phyloP scores from a whole-genome alignment of 139 green algal genomes.

The Gonium pectorale region DNA sequence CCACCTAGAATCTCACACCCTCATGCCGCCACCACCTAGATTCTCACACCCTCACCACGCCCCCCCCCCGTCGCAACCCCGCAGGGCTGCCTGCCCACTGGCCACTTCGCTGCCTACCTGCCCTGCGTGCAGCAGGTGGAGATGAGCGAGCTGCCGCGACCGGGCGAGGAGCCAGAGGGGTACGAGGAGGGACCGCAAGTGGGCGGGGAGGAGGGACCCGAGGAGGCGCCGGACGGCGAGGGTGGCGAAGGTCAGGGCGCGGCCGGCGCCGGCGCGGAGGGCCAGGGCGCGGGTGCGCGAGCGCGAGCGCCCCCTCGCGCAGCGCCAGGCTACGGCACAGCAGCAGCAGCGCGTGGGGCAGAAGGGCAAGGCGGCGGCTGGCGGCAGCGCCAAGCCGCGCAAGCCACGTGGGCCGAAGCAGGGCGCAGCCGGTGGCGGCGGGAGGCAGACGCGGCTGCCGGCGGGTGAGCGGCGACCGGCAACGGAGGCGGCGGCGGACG shows the following conservation, averaged over 20 bases:
- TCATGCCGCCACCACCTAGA: no score
- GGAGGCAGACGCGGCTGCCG: no score
- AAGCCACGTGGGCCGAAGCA: background rate
- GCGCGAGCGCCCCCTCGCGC: background rate
- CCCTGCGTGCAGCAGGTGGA: constrained; percentile 51
- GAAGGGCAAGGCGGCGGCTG: background rate
- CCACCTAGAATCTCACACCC: no score
- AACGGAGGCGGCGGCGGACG: background rate
- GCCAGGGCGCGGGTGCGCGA: no score
- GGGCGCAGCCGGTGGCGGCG: background rate
- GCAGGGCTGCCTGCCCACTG: constrained; percentile 77
- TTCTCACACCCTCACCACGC: no score
- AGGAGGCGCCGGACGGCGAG: background rate
- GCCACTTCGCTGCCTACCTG: constrained; percentile 79
- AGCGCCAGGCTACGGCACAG: background rate
- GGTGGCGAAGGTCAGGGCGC: background rate
- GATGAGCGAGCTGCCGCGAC: constrained; percentile 42
- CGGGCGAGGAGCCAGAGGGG: constrained; percentile 29
- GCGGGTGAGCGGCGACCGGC: no score
- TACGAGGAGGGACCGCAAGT: constrained; percentile 45
- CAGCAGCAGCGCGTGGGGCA: background rate
- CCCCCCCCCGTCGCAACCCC: no score
- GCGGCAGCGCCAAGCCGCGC: background rate
- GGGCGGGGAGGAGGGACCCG: constrained; percentile 19
- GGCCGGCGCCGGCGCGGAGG: background rate